Conservation (phyloP, 768 basidiomycete species). For the Russula sp. region DNA sequence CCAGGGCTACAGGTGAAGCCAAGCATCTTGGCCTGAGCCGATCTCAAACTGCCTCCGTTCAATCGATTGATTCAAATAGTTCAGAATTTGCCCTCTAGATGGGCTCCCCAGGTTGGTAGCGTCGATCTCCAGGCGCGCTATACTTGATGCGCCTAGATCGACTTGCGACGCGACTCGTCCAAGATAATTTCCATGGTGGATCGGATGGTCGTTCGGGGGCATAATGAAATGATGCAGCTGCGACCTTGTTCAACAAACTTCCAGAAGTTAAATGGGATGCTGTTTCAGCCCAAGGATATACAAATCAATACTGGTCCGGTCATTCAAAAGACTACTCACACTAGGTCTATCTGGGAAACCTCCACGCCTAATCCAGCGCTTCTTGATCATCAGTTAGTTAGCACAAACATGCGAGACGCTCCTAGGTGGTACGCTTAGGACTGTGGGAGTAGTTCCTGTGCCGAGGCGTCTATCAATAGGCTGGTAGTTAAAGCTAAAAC, state of each 20-base stretch:
- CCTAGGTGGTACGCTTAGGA: too few relatives aligned
- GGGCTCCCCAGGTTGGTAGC: not conserved
- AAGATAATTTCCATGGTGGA: too few relatives aligned
- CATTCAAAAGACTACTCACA: not conserved
- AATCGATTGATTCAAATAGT: not conserved
- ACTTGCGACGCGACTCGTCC: too few relatives aligned
- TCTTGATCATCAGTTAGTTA: too few relatives aligned
- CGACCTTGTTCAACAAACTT: slow-evolving; percentile 66
- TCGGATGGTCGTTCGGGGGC: slow-evolving; percentile 1
- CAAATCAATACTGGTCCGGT: not conserved
- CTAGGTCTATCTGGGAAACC: too few relatives aligned
- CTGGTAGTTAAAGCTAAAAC: slow-evolving; percentile 30
- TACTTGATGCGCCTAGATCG: slow-evolving; percentile 34
- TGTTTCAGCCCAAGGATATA: slow-evolving; percentile 45
- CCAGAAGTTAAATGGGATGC: slow-evolving; percentile 79
- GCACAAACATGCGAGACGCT: too few relatives aligned
- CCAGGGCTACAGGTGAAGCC: slow-evolving; percentile 43
- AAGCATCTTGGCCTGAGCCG: slow-evolving; percentile 43
- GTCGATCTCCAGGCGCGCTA: slow-evolving; percentile 38
- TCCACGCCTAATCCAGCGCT: too few relatives aligned
- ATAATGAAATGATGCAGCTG: slow-evolving; percentile 48
- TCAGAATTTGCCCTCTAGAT: not conserved
- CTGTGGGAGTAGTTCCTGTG: not conserved
- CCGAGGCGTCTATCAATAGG: not conserved
- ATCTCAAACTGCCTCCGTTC: slow-evolving; percentile 40